Conservation (phyloP, 2,329 filamentous ascomycete species). For the Aaosphaeria pasadenensis region DNA sequence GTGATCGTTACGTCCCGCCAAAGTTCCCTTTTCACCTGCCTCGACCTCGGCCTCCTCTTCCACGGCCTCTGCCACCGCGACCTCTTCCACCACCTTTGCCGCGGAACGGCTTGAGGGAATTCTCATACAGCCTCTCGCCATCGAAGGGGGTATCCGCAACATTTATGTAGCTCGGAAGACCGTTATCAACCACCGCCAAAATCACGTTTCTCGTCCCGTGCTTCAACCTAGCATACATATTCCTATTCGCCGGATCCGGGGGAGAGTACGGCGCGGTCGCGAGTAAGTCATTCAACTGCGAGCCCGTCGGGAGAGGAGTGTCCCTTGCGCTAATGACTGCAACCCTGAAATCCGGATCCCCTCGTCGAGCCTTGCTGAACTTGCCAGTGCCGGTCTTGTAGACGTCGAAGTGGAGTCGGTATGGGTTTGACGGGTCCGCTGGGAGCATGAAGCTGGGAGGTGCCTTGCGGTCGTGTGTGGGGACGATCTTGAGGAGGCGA, state of each 20-base stretch:
- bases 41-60: slow-evolving; percentile 10
- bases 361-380: slow-evolving; percentile 78
- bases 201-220: slow-evolving; percentile 82
- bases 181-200: slow-evolving; percentile 84
- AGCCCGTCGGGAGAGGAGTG: slow-evolving; percentile 68
- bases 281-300: slow-evolving; percentile 69
- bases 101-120: slow-evolving; percentile 43
- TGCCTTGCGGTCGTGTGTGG: slow-evolving; percentile 61
- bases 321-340: slow-evolving; percentile 75
- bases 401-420: slow-evolving; percentile 73
- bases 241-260: slow-evolving; percentile 47
- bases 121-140: slow-evolving; percentile 65
- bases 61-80: slow-evolving; percentile 43
- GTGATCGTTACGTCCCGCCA: too few species aligned
- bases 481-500: slow-evolving; percentile 69
- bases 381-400: slow-evolving; percentile 64
- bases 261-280: slow-evolving; percentile 70
- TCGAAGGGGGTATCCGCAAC: slow-evolving; percentile 78
- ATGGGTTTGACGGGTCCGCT: slow-evolving; percentile 50
- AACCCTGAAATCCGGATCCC: slow-evolving; percentile 77
- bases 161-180: slow-evolving; percentile 82
- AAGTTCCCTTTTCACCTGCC: neutral
- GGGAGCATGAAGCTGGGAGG: slow-evolving; percentile 33
- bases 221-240: slow-evolving; percentile 74
- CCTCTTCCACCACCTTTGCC: slow-evolving; percentile 36